Evolutionary conservation across 2,329 filamentous ascomycete species (phyloP).

Genomic region (Aspergillus jensenii): DNA sequence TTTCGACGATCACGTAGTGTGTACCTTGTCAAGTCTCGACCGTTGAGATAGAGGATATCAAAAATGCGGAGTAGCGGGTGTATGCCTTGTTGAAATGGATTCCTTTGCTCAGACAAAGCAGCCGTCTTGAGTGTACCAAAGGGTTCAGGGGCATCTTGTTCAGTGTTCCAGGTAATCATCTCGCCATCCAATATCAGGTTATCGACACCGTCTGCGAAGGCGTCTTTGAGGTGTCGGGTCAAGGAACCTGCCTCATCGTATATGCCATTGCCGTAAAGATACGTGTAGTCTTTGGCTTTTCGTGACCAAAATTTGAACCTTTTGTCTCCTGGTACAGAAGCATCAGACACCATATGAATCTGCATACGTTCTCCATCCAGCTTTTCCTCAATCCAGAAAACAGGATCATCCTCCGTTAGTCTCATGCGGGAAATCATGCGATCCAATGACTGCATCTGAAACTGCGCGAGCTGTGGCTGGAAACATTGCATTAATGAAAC

Average conservation of each 20-base stretch:
- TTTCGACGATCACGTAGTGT: conserved; percentile 76
- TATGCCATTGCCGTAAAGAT: conserved; percentile 80
- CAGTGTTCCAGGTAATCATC: conserved; percentile 97
- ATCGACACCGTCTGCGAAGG: conserved; percentile 73
- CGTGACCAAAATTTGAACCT: conserved; percentile 89
- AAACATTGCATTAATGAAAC: conserved; percentile 91
- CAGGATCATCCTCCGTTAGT: conserved; percentile 65
- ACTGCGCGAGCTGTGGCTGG: conserved; percentile 91
- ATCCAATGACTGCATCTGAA: conserved; percentile 79
- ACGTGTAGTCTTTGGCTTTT: conserved; percentile 94
- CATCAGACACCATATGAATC: conserved; percentile 81
- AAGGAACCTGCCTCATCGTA: conserved; percentile 73
- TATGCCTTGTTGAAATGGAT: conserved; percentile 64
- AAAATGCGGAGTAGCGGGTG: conserved; percentile 83
- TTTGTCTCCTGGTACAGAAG: conserved; percentile 64
- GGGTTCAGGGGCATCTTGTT: conserved; percentile 76
- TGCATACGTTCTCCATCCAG: conserved; percentile 97
- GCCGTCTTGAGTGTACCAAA: conserved; percentile 95
- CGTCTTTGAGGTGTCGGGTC: conserved; percentile 74
- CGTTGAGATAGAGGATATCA: conserved; percentile 88
- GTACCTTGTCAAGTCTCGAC: conserved; percentile 74
- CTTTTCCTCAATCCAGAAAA: conserved; percentile 98
- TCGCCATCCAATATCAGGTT: conserved; percentile 94
- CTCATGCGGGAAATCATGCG: conserved; percentile 72
- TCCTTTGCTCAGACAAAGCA: conserved; percentile 74